These are phyloP conservation scores for Geosmithia putterillii DNA, from an alignment of 2,329 filamentous ascomycete genomes.

Conservation along the genomic window DNA sequence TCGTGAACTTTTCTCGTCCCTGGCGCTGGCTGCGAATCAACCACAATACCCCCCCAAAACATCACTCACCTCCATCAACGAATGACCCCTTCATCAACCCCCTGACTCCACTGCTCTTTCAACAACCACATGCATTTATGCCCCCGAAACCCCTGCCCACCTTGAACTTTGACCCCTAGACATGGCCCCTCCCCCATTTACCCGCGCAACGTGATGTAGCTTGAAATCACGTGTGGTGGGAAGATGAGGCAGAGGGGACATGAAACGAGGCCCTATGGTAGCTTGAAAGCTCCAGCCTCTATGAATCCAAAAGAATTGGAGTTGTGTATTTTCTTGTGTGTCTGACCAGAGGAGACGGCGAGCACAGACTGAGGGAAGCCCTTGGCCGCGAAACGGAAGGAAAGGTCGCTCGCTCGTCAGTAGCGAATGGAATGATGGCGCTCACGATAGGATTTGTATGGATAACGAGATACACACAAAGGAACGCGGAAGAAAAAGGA, in stretches of 20 bases:
- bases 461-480: background rate
- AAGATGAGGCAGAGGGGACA: background rate
- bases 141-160: slow-evolving; percentile 7
- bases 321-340: background rate
- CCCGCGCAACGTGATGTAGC: background rate
- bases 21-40: background rate
- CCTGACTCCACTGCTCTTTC: background rate
- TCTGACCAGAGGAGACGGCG: background rate
- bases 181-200: background rate
- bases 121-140: background rate
- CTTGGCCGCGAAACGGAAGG: background rate
- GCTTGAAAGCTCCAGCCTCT: slow-evolving; percentile 53
- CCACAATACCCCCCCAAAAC: background rate
- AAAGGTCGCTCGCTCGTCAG: background rate
- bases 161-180: background rate
- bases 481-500: too few species aligned
- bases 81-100: slow-evolving; percentile 7
- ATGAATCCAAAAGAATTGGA: background rate
- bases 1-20: background rate
- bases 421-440: background rate
- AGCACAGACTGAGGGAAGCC: background rate
- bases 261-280: slow-evolving; percentile 40
- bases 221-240: background rate
- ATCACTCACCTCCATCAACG: background rate
- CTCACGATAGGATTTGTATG: background rate